These are phyloP conservation scores for Russula olivacea DNA, from an alignment of 768 basidiomycete species.

Conservation along the genomic window DNA sequence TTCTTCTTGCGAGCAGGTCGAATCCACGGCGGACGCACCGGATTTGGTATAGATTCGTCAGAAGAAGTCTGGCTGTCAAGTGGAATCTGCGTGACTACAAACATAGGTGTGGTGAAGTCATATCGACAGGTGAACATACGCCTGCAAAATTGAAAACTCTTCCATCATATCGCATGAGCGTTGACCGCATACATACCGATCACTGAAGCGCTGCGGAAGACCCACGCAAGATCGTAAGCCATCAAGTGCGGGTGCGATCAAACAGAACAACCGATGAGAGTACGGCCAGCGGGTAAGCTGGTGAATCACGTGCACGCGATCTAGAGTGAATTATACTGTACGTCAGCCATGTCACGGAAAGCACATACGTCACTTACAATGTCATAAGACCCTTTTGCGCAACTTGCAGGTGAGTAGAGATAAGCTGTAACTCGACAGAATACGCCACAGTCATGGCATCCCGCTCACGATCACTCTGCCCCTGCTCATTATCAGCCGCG, in stretches of 20 bases:
- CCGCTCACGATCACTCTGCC: slow-evolving; percentile 62
- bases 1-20: slow-evolving; percentile 81
- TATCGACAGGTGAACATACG: slow-evolving; percentile 48
- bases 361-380: slow-evolving; percentile 54
- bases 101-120: not conserved
- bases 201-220: slow-evolving; percentile 82
- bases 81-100: slow-evolving; percentile 75
- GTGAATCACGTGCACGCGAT: slow-evolving; percentile 93
- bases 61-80: slow-evolving; percentile 59
- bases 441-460: slow-evolving; percentile 76
- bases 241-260: slow-evolving; percentile 79
- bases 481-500: slow-evolving; percentile 43
- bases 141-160: slow-evolving; percentile 91
- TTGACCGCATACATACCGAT: slow-evolving; percentile 86
- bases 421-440: slow-evolving; percentile 71
- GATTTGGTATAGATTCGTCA: slow-evolving; percentile 43
- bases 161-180: slow-evolving; percentile 91
- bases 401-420: slow-evolving; percentile 76
- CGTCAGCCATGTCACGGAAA: slow-evolving; percentile 10
- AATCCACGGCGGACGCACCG: slow-evolving; percentile 75
- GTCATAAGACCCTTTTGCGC: slow-evolving; percentile 90
- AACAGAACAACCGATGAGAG: slow-evolving; percentile 77
- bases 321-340: slow-evolving; percentile 34
- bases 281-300: slow-evolving; percentile 91
- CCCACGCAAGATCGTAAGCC: slow-evolving; percentile 84